Evolutionary conservation across 305 asterid genomes (phyloP).

Genomic region (Fraxinus baroniana): DNA sequence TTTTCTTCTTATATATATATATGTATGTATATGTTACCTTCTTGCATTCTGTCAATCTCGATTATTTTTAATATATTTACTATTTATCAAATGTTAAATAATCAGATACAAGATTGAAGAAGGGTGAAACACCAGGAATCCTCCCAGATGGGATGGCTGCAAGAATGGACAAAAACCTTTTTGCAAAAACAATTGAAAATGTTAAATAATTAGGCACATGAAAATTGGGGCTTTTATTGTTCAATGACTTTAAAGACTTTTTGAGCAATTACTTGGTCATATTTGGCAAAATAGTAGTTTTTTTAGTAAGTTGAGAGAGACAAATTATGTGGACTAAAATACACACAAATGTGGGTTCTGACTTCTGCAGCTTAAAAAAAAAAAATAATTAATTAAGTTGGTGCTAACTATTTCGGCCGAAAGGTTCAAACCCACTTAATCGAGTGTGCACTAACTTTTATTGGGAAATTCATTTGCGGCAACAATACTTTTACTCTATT

Average conservation of each 20-base stretch:
- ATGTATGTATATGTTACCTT: neutral
- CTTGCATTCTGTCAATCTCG: neutral
- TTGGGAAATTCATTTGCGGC: too few species aligned
- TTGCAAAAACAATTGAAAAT: too few species aligned
- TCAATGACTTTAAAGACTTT: neutral
- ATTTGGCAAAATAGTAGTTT: neutral
- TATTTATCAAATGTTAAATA: neutral
- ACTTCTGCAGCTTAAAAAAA: neutral
- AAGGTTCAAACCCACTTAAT: neutral
- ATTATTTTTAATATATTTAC: too few species aligned
- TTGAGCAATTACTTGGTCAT: neutral
- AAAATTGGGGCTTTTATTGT: too few species aligned
- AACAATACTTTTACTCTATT: too few species aligned
- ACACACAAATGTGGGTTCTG: neutral
- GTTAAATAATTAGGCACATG: neutral
- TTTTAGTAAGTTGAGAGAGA: too few species aligned
- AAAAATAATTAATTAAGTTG: too few species aligned
- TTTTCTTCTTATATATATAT: neutral
- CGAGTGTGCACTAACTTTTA: neutral
- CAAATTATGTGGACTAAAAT: neutral
- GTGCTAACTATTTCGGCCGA: neutral
- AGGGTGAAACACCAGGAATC: neutral
- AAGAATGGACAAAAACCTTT: neutral
- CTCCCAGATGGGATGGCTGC: neutral
- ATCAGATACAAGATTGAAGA: neutral